A percentile compares a stretch with the other conserved stretches of the same genome.
These are phyloP conservation scores for Ulota crispa DNA, from an alignment of 225 moss, liverwort and hornwort species.

Conservation along the genomic window DNA sequence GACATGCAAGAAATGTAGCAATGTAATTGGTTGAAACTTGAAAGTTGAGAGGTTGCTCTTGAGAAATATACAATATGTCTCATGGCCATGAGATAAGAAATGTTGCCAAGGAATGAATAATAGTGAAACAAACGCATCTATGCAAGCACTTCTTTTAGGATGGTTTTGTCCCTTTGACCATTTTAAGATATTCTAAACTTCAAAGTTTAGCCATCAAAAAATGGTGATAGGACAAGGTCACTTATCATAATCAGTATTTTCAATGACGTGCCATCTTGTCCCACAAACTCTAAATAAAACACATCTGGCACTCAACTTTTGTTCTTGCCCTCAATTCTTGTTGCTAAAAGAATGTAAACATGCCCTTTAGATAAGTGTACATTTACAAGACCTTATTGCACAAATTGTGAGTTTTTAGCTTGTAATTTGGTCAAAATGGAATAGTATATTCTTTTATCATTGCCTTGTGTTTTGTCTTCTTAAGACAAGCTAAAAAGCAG, in stretches of 20 bases:
- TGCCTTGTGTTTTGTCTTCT: neutral
- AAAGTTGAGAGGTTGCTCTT: neutral
- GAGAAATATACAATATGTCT: neutral
- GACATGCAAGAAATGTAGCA: neutral
- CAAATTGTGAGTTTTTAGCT: neutral
- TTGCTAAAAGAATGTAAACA: neutral
- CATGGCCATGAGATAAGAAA: neutral
- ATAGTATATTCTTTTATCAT: neutral
- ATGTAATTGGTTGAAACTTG: neutral
- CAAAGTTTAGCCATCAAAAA: rapidly evolving
- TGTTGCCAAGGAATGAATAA: neutral
- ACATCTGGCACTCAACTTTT: neutral
- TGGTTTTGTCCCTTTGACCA: no score
- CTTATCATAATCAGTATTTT: neutral
- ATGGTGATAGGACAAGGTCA: neutral
- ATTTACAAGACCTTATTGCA: neutral
- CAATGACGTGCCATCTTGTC: neutral
- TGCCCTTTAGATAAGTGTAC: neutral
- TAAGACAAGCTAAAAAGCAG: rapidly evolving
- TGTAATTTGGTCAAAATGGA: no score
- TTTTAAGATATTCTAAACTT: neutral
- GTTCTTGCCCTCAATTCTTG: neutral
- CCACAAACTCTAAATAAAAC: neutral
- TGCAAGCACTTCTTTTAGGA: neutral
- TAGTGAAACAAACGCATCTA: rapidly evolving